Evolutionary conservation across 257 asterid genomes (phyloP), one percentile per base, ranked within the genome.

Genomic region (Lantana camara): DNA sequence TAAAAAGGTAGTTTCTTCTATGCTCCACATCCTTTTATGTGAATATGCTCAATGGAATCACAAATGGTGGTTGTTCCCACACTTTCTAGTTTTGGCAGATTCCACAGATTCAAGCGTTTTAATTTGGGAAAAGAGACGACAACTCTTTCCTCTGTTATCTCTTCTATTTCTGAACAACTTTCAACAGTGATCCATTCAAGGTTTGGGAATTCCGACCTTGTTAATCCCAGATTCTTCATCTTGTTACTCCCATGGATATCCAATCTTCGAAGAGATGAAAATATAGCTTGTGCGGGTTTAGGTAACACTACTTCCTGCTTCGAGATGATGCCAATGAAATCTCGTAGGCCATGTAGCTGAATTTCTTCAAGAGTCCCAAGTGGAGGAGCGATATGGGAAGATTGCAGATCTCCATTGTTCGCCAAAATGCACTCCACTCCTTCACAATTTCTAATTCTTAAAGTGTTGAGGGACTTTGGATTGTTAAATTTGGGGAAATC

Each of bases 61-160:
- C 65, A 70, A n/a, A n/a, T 20, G 40, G 46, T 60, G 14, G 40
- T 34, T 34, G 60, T 69, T 40, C 52, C 40, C 41, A 69, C 30
- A 56, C 53, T 51, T 54, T 60, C 51, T 19, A 67, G 59, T 45
- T n/a, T 3, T 57, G 73, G 60, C 20, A 57, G 16, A 3, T 6
- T 15, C 4, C 5, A 4, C 22, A 57, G 38, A 45, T 17, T 19
- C 41, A 67, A 27, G 0, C 41, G 13, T 15, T 29, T 54, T 19
- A 69, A 68, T n/a, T n/a, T n/a, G n/a, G n/a, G n/a, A n/a, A n/a
- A n/a, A n/a, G n/a, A n/a, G n/a, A n/a, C n/a, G n/a, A n/a, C n/a
- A n/a, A n/a, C n/a, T n/a, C n/a, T n/a, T n/a, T n/a, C n/a, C n/a
- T n/a, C n/a, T n/a, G n/a, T n/a, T n/a, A n/a, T n/a, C n/a, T n/a